Percentiles rank a stretch among this genome's conserved stretches.
Evolutionary conservation across 257 asterid genomes (phyloP).

Genomic region (Fraxinus pennsylvanica): DNA sequence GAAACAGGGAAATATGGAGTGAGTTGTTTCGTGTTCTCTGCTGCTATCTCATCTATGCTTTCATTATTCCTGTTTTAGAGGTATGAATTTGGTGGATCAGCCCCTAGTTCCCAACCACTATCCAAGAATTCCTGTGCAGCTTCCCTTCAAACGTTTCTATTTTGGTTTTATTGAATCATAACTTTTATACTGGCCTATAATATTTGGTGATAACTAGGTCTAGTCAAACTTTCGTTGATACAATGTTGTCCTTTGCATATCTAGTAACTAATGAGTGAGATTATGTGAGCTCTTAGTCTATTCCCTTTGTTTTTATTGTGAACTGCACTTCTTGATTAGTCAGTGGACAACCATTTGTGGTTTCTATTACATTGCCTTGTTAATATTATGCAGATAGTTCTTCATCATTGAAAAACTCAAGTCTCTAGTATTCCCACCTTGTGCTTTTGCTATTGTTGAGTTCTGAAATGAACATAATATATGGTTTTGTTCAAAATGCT

Average conservation of each 20-base stretch:
- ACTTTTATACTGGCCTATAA: not conserved
- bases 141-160: not conserved
- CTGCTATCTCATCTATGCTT: constrained; percentile 33
- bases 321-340: not conserved
- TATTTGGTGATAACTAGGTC: not conserved
- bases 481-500: constrained; percentile 15
- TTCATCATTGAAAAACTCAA: not conserved
- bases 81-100: constrained; percentile 35
- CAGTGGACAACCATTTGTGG: not conserved
- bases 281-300: too few species aligned
- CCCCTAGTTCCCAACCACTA: constrained; percentile 24
- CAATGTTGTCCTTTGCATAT: not conserved
- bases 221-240: not conserved
- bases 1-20: constrained; percentile 40
- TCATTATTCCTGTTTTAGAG: constrained; percentile 41
- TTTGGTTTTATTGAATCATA: not conserved
- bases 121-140: constrained; percentile 20
- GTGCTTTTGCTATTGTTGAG: not conserved
- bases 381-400: not conserved
- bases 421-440: not conserved
- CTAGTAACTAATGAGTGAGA: not conserved
- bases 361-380: not conserved
- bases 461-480: not conserved
- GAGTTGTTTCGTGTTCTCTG: constrained; percentile 38
- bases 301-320: not conserved